Evolutionary conservation across 2,329 filamentous ascomycete species (phyloP).

Genomic region (Botryotinia globosa): DNA sequence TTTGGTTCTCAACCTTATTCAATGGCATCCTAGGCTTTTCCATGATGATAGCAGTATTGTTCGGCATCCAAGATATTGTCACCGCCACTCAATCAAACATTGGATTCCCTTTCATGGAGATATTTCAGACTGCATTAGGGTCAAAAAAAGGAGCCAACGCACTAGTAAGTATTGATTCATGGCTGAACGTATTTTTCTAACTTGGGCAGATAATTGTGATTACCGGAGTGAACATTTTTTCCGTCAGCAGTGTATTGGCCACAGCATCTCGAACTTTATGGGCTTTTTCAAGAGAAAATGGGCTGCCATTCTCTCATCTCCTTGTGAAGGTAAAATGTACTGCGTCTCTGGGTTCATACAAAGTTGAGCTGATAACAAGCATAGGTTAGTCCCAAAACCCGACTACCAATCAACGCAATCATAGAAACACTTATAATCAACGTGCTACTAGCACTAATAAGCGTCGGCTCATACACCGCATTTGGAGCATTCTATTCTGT

Average conservation of each 20-base stretch:
- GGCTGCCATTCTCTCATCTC: conserved; percentile 4
- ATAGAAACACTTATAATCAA: conserved; percentile 15
- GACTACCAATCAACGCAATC: conserved; percentile 16
- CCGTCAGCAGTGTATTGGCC: conserved; percentile 2
- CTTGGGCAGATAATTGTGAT: background rate
- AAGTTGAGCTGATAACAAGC: background rate
- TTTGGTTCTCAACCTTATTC: conserved; percentile 14
- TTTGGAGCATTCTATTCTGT: conserved; percentile 19
- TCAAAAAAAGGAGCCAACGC: conserved; percentile 11
- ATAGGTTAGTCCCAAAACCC: conserved; percentile 14
- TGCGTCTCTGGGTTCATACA: too few species aligned
- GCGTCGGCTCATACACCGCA: conserved; percentile 14
- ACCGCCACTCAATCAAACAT: background rate
- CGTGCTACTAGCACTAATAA: conserved; percentile 15
- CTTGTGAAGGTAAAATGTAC: background rate
- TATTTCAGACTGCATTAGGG: conserved; percentile 2
- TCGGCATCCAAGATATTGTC: conserved; percentile 8
- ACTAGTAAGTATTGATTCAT: background rate
- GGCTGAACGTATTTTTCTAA: background rate
- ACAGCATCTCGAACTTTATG: conserved; percentile 20
- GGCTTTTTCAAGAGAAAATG: conserved; percentile 19
- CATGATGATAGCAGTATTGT: conserved; percentile 23
- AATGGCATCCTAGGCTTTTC: conserved; percentile 21
- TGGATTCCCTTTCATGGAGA: conserved; percentile 19
- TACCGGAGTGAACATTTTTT: conserved; percentile 8